A percentile compares a stretch with the other conserved stretches of the same genome.
Evolutionary conservation across 176 grass and related monocot genomes (phyloP).

Genomic region (Luzula sylvatica): DNA sequence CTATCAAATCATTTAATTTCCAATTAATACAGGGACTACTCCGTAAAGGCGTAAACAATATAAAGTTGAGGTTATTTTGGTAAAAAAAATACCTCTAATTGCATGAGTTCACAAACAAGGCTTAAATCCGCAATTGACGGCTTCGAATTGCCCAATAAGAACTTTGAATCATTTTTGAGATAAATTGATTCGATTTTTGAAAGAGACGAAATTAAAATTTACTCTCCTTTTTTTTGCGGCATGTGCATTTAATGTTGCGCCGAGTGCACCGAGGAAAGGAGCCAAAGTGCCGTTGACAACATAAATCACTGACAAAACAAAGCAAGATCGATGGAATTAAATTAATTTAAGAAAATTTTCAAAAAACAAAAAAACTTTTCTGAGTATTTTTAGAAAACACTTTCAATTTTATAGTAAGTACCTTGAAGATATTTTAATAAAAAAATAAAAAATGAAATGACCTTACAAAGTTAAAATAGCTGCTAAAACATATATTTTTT

Average conservation of each 20-base stretch:
- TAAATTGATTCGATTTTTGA: slow-evolving; percentile 45
- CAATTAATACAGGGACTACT: neutral
- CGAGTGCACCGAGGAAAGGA: slow-evolving; percentile 52
- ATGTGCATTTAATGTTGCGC: slow-evolving; percentile 35
- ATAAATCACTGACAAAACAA: slow-evolving; percentile 35
- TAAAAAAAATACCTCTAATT: slow-evolving; percentile 73
- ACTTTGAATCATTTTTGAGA: slow-evolving; percentile 59
- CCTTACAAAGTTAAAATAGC: too few relatives aligned
- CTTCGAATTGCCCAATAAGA: slow-evolving; percentile 51
- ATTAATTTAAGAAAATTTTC: too few relatives aligned
- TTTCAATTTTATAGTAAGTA: neutral
- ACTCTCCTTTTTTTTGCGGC: slow-evolving; percentile 52
- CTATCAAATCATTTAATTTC: slow-evolving; percentile 21
- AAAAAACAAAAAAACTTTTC: too few relatives aligned
- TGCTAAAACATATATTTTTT: too few relatives aligned
- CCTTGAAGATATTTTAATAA: too few relatives aligned
- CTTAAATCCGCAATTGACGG: slow-evolving; percentile 79
- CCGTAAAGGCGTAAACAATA: neutral
- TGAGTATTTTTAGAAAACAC: neutral
- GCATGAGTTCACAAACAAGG: slow-evolving; percentile 92
- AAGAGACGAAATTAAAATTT: slow-evolving; percentile 40
- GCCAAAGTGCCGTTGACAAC: slow-evolving; percentile 39
- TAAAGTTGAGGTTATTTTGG: neutral
- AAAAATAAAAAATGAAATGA: too few relatives aligned
- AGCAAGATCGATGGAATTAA: neutral